phyloP scores from a whole-genome alignment of 441 rosid species.

The Jatropha podagrica region DNA sequence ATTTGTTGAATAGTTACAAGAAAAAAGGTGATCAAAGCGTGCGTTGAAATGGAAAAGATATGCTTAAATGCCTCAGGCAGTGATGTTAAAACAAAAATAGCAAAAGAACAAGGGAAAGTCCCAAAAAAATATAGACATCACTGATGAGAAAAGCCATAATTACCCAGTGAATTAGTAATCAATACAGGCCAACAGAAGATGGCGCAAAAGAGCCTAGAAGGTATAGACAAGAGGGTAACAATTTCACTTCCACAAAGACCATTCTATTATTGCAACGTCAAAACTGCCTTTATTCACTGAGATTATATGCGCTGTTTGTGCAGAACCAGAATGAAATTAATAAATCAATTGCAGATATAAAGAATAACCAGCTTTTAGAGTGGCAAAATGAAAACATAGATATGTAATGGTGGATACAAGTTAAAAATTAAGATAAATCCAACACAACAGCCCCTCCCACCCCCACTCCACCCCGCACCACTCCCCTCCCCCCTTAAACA shows the following conservation, averaged over 20 bases:
- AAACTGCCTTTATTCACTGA: background rate
- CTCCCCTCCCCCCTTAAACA: no score
- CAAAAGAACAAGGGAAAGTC: background rate
- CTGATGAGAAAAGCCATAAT: background rate
- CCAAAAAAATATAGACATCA: background rate
- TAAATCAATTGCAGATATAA: background rate
- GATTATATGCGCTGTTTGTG: background rate
- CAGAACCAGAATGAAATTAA: background rate
- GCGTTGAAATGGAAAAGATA: constrained; percentile 10
- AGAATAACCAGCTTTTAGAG: background rate
- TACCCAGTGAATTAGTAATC: background rate
- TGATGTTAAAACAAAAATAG: constrained; percentile 5
- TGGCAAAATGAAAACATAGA: background rate
- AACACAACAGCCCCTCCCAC: no score
- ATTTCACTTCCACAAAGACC: no score
- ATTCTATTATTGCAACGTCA: background rate
- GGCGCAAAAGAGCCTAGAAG: background rate
- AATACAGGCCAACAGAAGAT: background rate
- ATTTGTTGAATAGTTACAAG: constrained; percentile 15
- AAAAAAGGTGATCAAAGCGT: background rate
- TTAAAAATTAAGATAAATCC: background rate
- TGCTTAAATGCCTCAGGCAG: constrained; percentile 1
- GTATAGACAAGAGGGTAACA: background rate
- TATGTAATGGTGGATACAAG: background rate
- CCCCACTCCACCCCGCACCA: no score